Conservation (phyloP, 2,329 filamentous ascomycete genomes). For the Fusarium devonianum region DNA sequence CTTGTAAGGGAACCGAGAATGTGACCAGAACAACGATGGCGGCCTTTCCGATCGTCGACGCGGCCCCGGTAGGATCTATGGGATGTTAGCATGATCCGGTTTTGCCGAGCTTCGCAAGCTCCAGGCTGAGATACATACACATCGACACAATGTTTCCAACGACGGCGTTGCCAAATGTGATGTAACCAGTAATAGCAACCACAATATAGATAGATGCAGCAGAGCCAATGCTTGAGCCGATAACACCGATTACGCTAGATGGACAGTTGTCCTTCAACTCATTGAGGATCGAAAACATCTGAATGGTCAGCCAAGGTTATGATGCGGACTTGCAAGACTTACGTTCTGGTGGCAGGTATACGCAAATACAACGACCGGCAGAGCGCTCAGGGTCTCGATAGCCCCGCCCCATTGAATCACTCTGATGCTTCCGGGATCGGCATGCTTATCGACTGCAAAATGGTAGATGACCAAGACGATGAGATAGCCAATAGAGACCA, state of each 20-base stretch:
- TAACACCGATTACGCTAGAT: slow-evolving; percentile 75
- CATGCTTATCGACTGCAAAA: slow-evolving; percentile 80
- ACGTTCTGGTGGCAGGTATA: slow-evolving; percentile 99
- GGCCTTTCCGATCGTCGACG: slow-evolving; percentile 90
- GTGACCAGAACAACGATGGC: slow-evolving; percentile 96
- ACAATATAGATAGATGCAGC: slow-evolving; percentile 88
- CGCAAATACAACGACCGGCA: slow-evolving; percentile 97
- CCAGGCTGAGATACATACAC: slow-evolving; percentile 72
- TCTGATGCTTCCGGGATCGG: slow-evolving; percentile 76
- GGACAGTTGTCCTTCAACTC: slow-evolving; percentile 89
- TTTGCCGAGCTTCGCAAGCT: too few relatives aligned
- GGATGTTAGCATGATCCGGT: slow-evolving; percentile 29
- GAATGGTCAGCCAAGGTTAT: slow-evolving; percentile 10
- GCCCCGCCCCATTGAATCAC: slow-evolving; percentile 81
- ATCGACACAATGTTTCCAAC: slow-evolving; percentile 93
- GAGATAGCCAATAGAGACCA: slow-evolving; percentile 93
- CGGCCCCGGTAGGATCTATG: slow-evolving; percentile 58
- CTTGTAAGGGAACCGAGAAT: slow-evolving; percentile 94
- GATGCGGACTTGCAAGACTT: slow-evolving; percentile 43
- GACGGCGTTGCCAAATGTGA: slow-evolving; percentile 91
- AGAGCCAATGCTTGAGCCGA: slow-evolving; percentile 83
- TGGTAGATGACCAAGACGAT: slow-evolving; percentile 94
- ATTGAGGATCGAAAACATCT: slow-evolving; percentile 99
- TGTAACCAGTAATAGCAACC: slow-evolving; percentile 92
- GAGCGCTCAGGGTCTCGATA: slow-evolving; percentile 79